Base-by-base conservation (phyloP, 2,329 filamentous ascomycete genomes). In the Peltaster fructicola region DNA sequence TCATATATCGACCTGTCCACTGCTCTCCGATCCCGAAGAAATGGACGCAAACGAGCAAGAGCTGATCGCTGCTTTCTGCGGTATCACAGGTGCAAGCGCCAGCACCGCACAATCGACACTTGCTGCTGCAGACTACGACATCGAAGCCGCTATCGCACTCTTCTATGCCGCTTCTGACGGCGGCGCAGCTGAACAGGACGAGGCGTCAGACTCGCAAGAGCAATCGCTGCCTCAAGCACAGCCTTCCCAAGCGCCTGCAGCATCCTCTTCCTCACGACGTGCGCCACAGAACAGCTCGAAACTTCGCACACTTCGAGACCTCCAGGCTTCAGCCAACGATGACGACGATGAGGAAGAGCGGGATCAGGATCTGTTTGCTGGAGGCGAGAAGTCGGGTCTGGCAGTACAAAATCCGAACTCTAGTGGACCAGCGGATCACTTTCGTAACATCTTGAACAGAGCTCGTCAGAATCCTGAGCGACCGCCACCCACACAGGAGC, bases 301-400 rank as follows among this genome's bases (percentile, higher is more conserved):
- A 22, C 41, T 56, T 34, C 42, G 50, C 33, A 61, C 58, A 11
- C 35, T 62, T 21, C 46, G 46, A 25, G 58, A 62, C 36, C 35
- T 61, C 16, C 54, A 59, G 38, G 41, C 45, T 23, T 53, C 61
- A 2, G 43, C 42, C 17, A 63, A 71, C 9, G 61, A 63, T 5
- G 38, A 40, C n/a, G 65, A 69, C 25, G 64, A 71, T 9, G 55
- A 63, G 2, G 60, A 73, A 2, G 65, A 72, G 14, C 58, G 66
- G 17, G 63, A 69, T 14, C 57, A 59, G 30, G 77, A 88, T 43
- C 56, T 84, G 34, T 88, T 84, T 49, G 74, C 80, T 11, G 80
- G 80, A 25, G 80, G 80, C 16, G 80, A 85, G 53, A 88, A 88
- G 61, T 85, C 78, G 15, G 69, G 68, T n/a, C 51, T 74, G 14